These are phyloP conservation scores for Carex kokanica DNA, from an alignment of 176 grass and related monocot species.

Conservation along the genomic window DNA sequence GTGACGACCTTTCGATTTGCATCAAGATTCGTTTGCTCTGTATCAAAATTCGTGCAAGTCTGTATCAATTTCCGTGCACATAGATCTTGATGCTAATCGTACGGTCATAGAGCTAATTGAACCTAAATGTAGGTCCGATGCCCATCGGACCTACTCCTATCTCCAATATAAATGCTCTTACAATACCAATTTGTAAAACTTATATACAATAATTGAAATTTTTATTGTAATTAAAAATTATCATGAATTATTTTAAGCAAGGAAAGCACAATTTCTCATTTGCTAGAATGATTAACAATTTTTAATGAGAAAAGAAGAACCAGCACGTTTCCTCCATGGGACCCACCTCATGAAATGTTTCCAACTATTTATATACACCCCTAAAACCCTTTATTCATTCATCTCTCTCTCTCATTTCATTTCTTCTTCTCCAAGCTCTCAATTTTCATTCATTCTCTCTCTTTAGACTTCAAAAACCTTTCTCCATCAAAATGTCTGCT, in stretches of 20 bases:
- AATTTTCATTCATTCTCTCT: neutral
- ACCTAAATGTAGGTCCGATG: too few species aligned
- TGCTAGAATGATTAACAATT: constrained; percentile 3
- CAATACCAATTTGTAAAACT: neutral
- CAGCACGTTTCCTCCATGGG: neutral
- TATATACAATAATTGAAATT: neutral
- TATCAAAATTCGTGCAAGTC: too few species aligned
- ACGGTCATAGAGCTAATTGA: too few species aligned
- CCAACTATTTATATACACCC: constrained; percentile 2
- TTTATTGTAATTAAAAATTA: neutral
- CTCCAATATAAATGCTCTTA: neutral
- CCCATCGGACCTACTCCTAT: too few species aligned
- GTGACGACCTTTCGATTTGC: too few species aligned
- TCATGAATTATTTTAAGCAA: constrained; percentile 1
- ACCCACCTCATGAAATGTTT: neutral
- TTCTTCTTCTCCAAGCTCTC: constrained; percentile 26
- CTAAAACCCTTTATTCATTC: neutral
- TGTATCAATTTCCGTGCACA: too few species aligned
- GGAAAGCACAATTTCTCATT: constrained; percentile 19
- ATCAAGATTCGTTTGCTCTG: too few species aligned
- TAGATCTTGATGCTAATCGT: too few species aligned
- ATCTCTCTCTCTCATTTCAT: neutral
- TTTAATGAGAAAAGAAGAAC: constrained; percentile 15
- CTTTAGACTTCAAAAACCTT: constrained; percentile 12
- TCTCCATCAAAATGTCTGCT: constrained; percentile 28